Conservation (phyloP, 257 asterid species). For the Fraxinus anomala region DNA sequence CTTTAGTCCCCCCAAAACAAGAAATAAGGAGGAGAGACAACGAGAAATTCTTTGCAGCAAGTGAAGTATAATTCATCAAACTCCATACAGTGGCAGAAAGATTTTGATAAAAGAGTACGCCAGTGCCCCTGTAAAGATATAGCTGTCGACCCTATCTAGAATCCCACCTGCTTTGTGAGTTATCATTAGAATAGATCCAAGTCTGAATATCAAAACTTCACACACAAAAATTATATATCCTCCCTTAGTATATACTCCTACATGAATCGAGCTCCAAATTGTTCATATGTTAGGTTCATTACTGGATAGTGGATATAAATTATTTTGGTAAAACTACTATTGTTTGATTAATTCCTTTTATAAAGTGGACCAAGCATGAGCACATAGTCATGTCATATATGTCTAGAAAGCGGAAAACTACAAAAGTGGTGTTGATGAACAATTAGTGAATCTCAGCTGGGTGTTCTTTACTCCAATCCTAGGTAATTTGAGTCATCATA, state of each 20-base stretch:
- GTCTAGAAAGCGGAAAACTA: neutral
- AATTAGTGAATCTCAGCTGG: neutral
- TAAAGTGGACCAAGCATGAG: neutral
- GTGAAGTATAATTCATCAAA: conserved; percentile 37
- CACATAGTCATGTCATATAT: neutral
- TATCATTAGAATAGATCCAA: conserved; percentile 5
- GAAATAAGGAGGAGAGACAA: neutral
- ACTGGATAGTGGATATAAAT: neutral
- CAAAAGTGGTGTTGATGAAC: neutral
- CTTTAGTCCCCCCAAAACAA: neutral
- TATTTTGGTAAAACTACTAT: neutral
- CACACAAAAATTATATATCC: neutral
- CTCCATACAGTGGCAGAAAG: conserved; percentile 73
- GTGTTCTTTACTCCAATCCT: neutral
- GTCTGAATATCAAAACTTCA: neutral
- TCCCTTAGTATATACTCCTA: neutral
- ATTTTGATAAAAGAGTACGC: conserved; percentile 86
- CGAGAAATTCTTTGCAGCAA: neutral
- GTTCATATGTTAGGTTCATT: neutral
- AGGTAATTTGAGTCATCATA: neutral
- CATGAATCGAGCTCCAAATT: neutral
- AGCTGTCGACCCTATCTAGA: conserved; percentile 93
- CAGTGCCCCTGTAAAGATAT: conserved; percentile 87
- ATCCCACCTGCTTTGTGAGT: conserved; percentile 69
- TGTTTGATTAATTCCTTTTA: neutral